Percentiles rank a stretch among this genome's conserved stretches.
These are phyloP conservation scores for Gossypium bickii DNA, from an alignment of 345 rosid species.

Conservation along the genomic window DNA sequence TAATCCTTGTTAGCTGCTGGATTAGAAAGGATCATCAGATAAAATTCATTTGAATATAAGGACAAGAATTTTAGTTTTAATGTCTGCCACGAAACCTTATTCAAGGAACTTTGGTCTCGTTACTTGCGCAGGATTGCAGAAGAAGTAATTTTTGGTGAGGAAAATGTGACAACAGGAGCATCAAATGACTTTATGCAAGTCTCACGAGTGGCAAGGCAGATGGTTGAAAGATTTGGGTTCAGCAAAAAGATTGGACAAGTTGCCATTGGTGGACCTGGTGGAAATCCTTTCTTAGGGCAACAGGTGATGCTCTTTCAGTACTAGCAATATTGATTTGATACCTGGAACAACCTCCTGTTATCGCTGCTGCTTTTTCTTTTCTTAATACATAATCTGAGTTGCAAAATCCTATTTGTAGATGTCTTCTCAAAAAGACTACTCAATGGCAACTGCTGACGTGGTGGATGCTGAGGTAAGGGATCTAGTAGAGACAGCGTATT, in stretches of 20 bases:
- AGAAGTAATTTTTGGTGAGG: slow-evolving; percentile 85
- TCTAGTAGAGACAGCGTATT: slow-evolving; percentile 71
- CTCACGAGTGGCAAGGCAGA: slow-evolving; percentile 97
- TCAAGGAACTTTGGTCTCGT: neutral
- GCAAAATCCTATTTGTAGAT: slow-evolving; percentile 39
- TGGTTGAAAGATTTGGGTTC: slow-evolving; percentile 97
- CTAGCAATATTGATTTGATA: neutral
- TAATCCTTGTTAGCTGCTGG: neutral
- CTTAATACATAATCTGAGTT: neutral
- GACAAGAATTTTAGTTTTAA: neutral
- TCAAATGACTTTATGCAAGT: slow-evolving; percentile 99
- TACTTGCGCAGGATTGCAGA: slow-evolving; percentile 66
- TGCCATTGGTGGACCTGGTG: slow-evolving; percentile 91
- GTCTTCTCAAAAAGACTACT: slow-evolving; percentile 95
- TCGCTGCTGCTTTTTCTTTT: neutral
- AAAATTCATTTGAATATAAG: neutral
- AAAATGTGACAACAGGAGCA: slow-evolving; percentile 97
- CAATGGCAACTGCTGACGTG: slow-evolving; percentile 94
- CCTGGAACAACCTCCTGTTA: neutral
- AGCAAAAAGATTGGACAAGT: slow-evolving; percentile 97
- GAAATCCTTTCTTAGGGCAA: slow-evolving; percentile 96
- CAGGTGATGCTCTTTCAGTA: slow-evolving; percentile 28
- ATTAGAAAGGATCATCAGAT: neutral
- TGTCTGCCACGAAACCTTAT: neutral
- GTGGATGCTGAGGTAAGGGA: slow-evolving; percentile 93